Evolutionary conservation across 2,329 filamentous ascomycete species (phyloP), one percentile per base, ranked within the genome.

Genomic region (Xylariaceae sp.): DNA sequence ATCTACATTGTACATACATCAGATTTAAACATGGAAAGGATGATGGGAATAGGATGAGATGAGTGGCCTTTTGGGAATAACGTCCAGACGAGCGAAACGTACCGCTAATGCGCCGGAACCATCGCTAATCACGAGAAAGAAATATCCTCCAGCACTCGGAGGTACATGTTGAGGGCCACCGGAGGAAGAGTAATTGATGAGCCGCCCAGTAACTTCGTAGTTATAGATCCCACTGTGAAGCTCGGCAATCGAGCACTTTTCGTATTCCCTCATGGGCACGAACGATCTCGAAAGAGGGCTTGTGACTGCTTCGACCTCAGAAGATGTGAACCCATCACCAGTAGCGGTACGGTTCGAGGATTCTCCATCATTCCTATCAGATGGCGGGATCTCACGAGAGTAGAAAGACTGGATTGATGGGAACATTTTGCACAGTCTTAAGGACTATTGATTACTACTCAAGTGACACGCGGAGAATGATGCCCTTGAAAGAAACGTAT

Each of bases 61-160:
- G 22, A 27, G 22, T 7, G 6, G 15, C 30, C n/a, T 18, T 7
- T 15, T 11, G 12, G 11, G 2, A 48, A 18, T 11, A 35, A 12
- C 6, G 9, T 15, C 15, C 19, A 11, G 17, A 15, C 39, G 14
- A 19, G 27, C 5, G 11, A 9, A 15, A 52, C 66, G 56, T 48
- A 82, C 79, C 6, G 73, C 76, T 49, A 83, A 71, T 3, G 73
- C 74, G 2, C 73, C 80, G 0, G 71, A 75, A 39, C 78, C 71
- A 60, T 85, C 81, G 43, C 75, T 76, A n/a, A 85, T 60, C 31
- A 78, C 71, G 9, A 84, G 59, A 47, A 75, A 76, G 48, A 81
- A 66, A 58, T 73, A 78, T 12, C 77, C 76, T 53, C 53, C 50
- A 2, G 72, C 71, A 70, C 69, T 35, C 62, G 64, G 33, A 73